Conservation (phyloP, 495 filamentous ascomycete species). For the Clavariopsis aquatica region DNA sequence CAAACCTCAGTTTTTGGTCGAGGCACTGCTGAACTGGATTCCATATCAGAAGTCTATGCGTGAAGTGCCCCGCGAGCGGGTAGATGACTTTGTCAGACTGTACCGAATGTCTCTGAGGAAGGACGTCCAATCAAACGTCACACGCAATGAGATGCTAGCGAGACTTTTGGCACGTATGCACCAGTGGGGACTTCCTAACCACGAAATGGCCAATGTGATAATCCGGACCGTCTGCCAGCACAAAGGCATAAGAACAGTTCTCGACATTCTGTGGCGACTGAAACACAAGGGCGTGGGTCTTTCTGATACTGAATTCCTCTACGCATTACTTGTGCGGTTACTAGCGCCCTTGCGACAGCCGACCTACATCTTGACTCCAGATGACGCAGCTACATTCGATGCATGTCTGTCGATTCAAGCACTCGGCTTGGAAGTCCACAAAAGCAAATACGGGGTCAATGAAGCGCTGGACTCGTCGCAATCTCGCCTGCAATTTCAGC, state of each 20-base stretch:
- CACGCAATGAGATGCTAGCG: constrained; percentile 8
- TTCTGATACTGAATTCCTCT: neutral
- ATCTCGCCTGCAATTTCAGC: constrained; percentile 9
- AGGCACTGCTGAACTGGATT: constrained; percentile 2
- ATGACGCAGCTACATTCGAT: neutral
- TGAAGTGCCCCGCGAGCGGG: neutral
- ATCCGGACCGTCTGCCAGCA: neutral
- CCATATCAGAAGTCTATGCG: neutral
- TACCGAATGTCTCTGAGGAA: neutral
- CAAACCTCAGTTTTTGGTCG: neutral
- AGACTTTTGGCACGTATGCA: constrained; percentile 6
- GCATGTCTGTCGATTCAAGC: neutral
- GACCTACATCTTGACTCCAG: neutral
- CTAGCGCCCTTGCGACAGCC: neutral
- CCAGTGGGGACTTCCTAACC: neutral
- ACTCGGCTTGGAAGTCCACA: neutral
- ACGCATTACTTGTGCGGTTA: neutral
- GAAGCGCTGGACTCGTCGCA: neutral
- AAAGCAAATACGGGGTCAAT: neutral
- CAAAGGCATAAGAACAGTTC: neutral
- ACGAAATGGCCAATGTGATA: neutral
- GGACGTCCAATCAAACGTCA: neutral
- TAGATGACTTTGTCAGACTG: neutral
- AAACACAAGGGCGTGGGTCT: neutral
- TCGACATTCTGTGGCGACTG: constrained; percentile 5